Conservation (phyloP, 768 basidiomycete genomes). For the Mrakia frigida region DNA sequence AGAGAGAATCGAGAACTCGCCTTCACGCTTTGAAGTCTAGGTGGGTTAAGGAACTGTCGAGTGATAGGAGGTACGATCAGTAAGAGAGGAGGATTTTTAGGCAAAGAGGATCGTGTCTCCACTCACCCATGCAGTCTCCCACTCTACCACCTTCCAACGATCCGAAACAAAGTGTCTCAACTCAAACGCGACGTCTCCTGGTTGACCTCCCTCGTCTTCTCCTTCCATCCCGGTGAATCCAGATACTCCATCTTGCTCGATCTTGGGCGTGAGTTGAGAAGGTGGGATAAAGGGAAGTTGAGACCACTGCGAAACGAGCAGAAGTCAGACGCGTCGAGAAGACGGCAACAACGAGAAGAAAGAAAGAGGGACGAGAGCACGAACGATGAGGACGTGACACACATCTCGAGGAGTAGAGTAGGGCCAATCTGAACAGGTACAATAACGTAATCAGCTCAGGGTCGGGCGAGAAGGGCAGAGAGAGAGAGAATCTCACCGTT, state of each 20-base stretch:
- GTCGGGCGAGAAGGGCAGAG: neutral
- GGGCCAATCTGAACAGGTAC: constrained; percentile 82
- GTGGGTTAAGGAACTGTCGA: constrained; percentile 28
- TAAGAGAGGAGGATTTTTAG: neutral
- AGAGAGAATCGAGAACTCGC: neutral
- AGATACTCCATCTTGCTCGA: constrained; percentile 72
- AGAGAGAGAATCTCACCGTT: constrained; percentile 21
- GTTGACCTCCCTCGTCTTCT: constrained; percentile 50
- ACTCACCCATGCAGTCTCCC: constrained; percentile 87
- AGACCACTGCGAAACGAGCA: constrained; percentile 62
- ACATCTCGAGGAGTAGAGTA: constrained; percentile 59
- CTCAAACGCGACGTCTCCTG: constrained; percentile 52
- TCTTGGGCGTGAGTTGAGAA: constrained; percentile 45
- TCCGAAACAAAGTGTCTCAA: constrained; percentile 60
- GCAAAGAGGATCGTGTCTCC: neutral
- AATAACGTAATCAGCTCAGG: constrained; percentile 42
- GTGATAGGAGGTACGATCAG: neutral
- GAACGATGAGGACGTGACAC: constrained; percentile 10
- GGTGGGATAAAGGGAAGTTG: constrained; percentile 65
- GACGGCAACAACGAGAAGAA: constrained; percentile 46
- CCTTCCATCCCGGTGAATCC: constrained; percentile 61
- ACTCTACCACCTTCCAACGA: constrained; percentile 65
- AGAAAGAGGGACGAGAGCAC: constrained; percentile 10
- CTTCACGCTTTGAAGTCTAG: constrained; percentile 69
- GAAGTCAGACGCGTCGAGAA: constrained; percentile 61